Conservation (phyloP, 768 basidiomycete species). For the Phlebiopsis flavidoalba region DNA sequence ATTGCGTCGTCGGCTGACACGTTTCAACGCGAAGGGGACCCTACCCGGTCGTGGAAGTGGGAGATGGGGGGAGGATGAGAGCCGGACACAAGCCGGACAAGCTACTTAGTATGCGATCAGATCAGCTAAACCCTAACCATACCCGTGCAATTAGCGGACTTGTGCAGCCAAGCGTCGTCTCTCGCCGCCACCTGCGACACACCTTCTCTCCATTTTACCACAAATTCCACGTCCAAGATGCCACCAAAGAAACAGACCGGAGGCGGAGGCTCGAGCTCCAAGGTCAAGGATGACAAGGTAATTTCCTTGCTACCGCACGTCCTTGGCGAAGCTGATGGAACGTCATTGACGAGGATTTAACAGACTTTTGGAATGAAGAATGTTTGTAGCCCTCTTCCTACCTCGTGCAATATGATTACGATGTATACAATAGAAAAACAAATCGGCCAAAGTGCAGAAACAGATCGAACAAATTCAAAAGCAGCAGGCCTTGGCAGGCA, state of each 20-base stretch:
- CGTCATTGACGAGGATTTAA: conserved; percentile 17
- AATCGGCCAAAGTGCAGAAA: conserved; percentile 88
- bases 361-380: conserved; percentile 91
- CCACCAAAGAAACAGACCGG: conserved; percentile 73
- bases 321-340: conserved; percentile 22
- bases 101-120: not conserved
- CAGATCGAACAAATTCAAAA: conserved; percentile 77
- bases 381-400: conserved; percentile 36
- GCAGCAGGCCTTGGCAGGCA: conserved; percentile 69
- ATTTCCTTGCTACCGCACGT: conserved; percentile 19
- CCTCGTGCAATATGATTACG: not conserved
- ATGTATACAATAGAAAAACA: conserved; percentile 67
- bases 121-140: not conserved
- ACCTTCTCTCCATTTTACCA: not conserved
- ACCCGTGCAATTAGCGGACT: not conserved
- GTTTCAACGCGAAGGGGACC: not conserved
- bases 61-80: not conserved
- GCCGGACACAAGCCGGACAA: not conserved
- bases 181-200: no score
- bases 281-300: conserved; percentile 82
- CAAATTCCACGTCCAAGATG: conserved; percentile 36
- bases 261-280: conserved; percentile 42
- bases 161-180: no score
- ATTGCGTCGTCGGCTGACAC: not conserved
- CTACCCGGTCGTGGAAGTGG: not conserved